These are phyloP conservation scores for Fragaria vesca DNA, from an alignment of 306 rosid genomes.

Conservation along the genomic window DNA sequence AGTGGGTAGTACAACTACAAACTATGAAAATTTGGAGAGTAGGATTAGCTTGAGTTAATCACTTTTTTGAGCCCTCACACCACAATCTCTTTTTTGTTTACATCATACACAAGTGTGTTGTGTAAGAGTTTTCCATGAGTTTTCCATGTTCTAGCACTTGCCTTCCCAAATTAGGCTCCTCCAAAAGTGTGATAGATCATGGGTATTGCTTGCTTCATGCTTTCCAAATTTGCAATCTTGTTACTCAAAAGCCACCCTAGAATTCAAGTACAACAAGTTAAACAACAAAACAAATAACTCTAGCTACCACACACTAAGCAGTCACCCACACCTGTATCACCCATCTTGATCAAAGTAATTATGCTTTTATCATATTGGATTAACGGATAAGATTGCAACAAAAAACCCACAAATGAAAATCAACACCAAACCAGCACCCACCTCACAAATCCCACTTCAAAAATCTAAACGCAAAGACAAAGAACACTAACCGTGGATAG, in stretches of 20 bases:
- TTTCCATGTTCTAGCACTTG: conserved; percentile 7
- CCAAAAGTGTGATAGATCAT: background rate
- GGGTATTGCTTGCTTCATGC: background rate
- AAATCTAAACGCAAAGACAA: conserved; percentile 27
- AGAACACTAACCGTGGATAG: conserved; percentile 40
- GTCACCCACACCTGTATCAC: background rate
- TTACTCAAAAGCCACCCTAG: background rate
- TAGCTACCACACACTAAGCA: background rate
- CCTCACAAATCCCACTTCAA: conserved; percentile 7
- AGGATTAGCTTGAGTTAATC: no score
- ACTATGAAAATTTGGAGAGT: no score
- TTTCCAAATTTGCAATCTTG: background rate
- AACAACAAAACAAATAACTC: background rate
- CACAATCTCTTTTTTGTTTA: background rate
- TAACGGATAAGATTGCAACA: background rate
- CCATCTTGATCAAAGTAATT: background rate
- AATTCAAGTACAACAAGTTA: background rate
- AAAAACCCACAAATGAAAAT: background rate
- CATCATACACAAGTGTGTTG: no score
- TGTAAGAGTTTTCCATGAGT: no score
- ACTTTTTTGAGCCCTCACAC: background rate
- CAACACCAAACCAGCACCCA: background rate
- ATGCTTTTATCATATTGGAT: background rate
- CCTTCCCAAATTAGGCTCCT: background rate
- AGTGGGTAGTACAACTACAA: background rate